Percentiles rank a stretch among this genome's conserved stretches.
Conservation (phyloP, 805 yeast genomes). For the Saccharomycopsis amapae region DNA sequence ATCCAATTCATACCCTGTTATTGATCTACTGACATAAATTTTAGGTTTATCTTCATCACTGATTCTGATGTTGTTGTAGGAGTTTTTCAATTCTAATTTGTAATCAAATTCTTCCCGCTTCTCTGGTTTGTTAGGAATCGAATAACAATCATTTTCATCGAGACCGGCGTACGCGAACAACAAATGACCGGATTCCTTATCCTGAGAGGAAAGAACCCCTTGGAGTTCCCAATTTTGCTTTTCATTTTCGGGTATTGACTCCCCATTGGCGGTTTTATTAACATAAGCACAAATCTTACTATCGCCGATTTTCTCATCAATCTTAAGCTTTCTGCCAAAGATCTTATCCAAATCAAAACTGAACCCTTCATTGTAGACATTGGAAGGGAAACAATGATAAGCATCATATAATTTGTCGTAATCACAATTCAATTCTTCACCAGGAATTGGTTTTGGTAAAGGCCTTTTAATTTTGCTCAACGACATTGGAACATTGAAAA, state of each 20-base stretch:
- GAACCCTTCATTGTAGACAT: constrained; percentile 38
- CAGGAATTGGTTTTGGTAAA: constrained; percentile 74
- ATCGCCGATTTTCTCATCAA: constrained; percentile 35
- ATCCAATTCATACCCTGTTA: constrained; percentile 89
- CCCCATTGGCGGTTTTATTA: constrained; percentile 20
- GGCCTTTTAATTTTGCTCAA: constrained; percentile 57
- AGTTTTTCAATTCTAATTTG: constrained; percentile 10
- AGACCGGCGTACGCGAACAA: constrained; percentile 18
- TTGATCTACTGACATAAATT: constrained; percentile 68
- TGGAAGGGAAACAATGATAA: constrained; percentile 75
- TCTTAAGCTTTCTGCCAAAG: constrained; percentile 62
- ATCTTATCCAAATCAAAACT: constrained; percentile 52
- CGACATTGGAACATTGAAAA: constrained; percentile 62
- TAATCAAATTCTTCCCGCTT: constrained; percentile 18
- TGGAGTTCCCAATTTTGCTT: constrained; percentile 7
- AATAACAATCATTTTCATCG: constrained; percentile 17
- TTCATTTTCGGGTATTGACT: constrained; percentile 1
- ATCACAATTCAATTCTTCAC: constrained; percentile 71
- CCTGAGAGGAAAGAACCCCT: constrained; percentile 16
- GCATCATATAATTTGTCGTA: constrained; percentile 43
- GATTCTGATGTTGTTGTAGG: constrained; percentile 3
- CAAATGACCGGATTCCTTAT: constrained; percentile 8
- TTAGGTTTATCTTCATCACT: constrained; percentile 12
- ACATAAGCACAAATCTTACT: constrained; percentile 40
- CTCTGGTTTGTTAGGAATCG: constrained; percentile 9